Base-by-base conservation (phyloP, 2,329 filamentous ascomycete species). In the Talaromyces sp. region DNA sequence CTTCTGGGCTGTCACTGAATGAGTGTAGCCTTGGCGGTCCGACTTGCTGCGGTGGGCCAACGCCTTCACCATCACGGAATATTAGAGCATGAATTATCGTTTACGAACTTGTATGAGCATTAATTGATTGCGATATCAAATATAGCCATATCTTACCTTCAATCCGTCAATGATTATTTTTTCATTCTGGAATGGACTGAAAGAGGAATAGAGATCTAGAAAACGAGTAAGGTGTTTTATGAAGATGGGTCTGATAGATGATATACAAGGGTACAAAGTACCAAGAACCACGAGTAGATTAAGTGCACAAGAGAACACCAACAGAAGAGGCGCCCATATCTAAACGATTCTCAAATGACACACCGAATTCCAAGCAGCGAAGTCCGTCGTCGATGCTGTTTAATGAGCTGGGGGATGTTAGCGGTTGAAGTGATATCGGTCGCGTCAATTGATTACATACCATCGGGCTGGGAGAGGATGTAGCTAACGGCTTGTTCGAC, bases 401-500 rank as follows among this genome's bases (percentile, higher is more conserved):
- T 78, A 78, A 70, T 78, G 76, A 61, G 76, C 76, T 78, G n/a
- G 16, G 31, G 39, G 22, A 27, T 43, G 59, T 66, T 50, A 68
- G 60, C 11, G n/a, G 10, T 13, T 37, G 9, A n/a, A 13, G 27
- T 54, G n/a, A 57, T 33, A 24, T 22, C 13, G 37, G 8, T 19
- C 35, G 39, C 3, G 3, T 22, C 19, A 83, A 27, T 31, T 9
- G 43, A 35, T 37, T 57, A 86, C 89, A 86, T 87, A 86, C 93
- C 93, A 81, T 97, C 93, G 75, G 93, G 93, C 85, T 97, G 93
- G 81, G 87, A 88, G 76, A 93, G 80, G 83, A 97, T 97, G 85
- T 97, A 97, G 79, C 93, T 89, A 71, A 97, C 92, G 72, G 93
- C 93, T 86, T 97, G 91, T 81, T 95, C 91, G 74, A 97, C 93